phyloP scores from a whole-genome alignment of 805 yeast genomes.

The Debaryomyces maramus region DNA sequence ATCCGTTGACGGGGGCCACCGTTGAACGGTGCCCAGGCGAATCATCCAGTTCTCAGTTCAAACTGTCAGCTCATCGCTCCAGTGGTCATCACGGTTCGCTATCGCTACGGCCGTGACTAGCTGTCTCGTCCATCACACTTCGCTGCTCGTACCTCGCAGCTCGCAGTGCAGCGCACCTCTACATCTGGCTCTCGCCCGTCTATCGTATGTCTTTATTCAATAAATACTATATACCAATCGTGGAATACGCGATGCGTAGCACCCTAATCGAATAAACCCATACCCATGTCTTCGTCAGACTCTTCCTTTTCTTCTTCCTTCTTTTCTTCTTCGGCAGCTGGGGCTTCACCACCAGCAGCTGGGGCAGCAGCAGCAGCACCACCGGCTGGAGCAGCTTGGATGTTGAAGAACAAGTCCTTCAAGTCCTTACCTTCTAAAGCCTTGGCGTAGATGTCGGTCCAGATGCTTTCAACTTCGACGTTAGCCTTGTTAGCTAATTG shows the following conservation, averaged over 20 bases:
- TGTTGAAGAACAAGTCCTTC: conserved; percentile 51
- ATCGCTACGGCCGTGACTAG: no score
- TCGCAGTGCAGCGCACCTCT: no score
- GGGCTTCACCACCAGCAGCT: conserved; percentile 36
- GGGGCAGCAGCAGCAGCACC: conserved; percentile 38
- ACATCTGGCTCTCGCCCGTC: no score
- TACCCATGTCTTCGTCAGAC: conserved; percentile 43
- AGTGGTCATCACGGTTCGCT: no score
- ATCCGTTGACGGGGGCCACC: no score
- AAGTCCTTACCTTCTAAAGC: conserved; percentile 49
- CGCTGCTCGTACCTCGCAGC: no score
- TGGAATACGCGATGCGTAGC: conserved; percentile 2
- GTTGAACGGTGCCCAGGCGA: no score
- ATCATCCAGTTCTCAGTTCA: no score
- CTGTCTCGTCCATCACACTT: no score
- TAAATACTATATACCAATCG: no score
- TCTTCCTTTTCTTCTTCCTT: conserved; percentile 34
- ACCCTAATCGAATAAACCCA: conserved; percentile 47
- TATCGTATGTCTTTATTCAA: no score
- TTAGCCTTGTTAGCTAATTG: conserved; percentile 43
- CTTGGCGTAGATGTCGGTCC: conserved; percentile 50
- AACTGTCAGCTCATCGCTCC: no score
- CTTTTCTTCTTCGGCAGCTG: conserved; percentile 29
- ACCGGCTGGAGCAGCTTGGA: conserved; percentile 46
- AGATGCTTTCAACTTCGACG: conserved; percentile 46